These are phyloP conservation scores for Penicillium nordicum DNA, from an alignment of 2,329 filamentous ascomycete species.

Conservation along the genomic window DNA sequence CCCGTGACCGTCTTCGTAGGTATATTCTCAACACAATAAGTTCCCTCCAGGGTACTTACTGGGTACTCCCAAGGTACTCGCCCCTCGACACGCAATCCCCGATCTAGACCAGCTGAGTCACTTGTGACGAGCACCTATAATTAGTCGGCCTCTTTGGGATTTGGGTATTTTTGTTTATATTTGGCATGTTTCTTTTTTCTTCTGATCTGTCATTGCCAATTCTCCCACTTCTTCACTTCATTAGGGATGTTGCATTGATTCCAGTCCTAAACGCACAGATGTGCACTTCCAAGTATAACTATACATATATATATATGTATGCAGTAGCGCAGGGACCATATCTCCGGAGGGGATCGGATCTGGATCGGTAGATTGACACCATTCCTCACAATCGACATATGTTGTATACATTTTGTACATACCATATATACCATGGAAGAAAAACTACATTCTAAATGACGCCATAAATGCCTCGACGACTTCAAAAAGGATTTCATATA, in stretches of 20 bases:
- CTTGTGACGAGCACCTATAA: background rate
- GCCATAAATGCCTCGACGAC: slow-evolving; percentile 5
- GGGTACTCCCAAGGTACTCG: background rate
- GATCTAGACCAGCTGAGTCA: slow-evolving; percentile 10
- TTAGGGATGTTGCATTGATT: background rate
- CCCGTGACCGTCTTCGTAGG: background rate
- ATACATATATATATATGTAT: background rate
- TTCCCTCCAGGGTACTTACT: background rate
- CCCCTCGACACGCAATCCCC: slow-evolving; percentile 3
- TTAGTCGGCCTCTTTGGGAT: background rate
- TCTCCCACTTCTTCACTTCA: background rate
- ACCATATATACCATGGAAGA: background rate
- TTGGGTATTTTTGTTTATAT: background rate
- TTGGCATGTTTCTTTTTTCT: background rate
- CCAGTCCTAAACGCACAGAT: background rate
- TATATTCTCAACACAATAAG: too few relatives aligned
- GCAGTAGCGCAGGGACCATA: slow-evolving; percentile 10
- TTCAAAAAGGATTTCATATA: background rate
- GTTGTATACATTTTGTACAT: background rate
- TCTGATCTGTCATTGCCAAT: background rate
- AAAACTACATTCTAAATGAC: background rate
- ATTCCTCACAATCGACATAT: background rate
- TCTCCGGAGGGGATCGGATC: slow-evolving; percentile 17
- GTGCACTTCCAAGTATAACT: background rate
- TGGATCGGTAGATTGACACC: slow-evolving; percentile 8